phyloP scores from a whole-genome alignment of 352 stramenopile genomes.

The Pythium brachiatum region DNA sequence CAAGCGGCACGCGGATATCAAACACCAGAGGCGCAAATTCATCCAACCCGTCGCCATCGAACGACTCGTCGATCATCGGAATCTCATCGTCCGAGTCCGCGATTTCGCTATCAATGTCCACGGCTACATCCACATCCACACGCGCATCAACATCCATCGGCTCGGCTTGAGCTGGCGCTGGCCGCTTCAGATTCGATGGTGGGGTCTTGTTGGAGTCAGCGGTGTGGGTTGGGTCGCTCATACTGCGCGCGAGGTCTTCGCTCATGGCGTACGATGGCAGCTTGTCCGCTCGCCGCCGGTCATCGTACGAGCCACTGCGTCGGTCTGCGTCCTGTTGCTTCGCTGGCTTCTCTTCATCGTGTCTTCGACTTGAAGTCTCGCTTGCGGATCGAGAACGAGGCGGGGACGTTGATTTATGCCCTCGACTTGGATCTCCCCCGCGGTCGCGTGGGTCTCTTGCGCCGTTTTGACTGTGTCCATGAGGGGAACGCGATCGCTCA shows the following conservation, averaged over 20 bases:
- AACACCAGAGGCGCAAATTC: conserved; percentile 19
- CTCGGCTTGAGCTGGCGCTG: background rate
- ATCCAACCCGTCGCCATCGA: conserved; percentile 1
- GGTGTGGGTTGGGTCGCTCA: background rate
- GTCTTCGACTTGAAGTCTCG: background rate
- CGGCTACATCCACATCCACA: background rate
- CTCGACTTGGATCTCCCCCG: background rate
- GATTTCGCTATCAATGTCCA: conserved; percentile 43
- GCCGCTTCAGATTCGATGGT: background rate
- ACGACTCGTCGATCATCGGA: conserved; percentile 7
- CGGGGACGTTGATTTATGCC: background rate
- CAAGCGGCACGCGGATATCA: conserved; percentile 58
- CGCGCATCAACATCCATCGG: background rate
- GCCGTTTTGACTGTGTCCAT: background rate
- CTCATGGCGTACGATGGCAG: conserved; percentile 17
- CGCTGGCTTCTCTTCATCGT: background rate
- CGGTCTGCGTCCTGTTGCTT: background rate
- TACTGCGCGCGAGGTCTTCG: background rate
- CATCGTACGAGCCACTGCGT: background rate
- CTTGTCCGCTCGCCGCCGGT: background rate
- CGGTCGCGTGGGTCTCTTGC: background rate
- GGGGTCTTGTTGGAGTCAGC: too few relatives aligned
- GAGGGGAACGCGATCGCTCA: background rate
- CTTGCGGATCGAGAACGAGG: background rate
- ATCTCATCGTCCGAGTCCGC: conserved; percentile 50